A percentile compares a stretch with the other conserved stretches of the same genome.
phyloP scores from a whole-genome alignment of 495 filamentous ascomycete species.

The Talaromyces stipitatus region DNA sequence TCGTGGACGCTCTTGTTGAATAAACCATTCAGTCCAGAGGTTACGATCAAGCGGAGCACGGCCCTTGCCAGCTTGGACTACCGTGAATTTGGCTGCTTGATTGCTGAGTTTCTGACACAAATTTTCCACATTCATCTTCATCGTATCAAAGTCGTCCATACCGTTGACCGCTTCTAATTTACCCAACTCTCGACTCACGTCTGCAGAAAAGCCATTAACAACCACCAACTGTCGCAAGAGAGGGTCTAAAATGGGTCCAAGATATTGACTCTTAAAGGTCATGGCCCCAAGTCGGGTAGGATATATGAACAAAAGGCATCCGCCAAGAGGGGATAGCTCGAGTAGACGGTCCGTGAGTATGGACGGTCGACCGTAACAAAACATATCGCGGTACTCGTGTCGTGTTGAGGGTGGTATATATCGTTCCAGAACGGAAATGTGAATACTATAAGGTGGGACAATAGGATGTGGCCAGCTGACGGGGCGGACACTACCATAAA shows the following conservation, averaged over 20 bases:
- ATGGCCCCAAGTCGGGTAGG: constrained; percentile 56
- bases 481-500: constrained; percentile 36
- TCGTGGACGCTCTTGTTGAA: constrained; percentile 60
- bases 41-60: constrained; percentile 46
- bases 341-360: constrained; percentile 59
- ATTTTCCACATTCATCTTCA: constrained; percentile 41
- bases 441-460: constrained; percentile 55
- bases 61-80: constrained; percentile 46
- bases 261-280: constrained; percentile 57
- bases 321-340: constrained; percentile 54
- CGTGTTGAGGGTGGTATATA: constrained; percentile 59
- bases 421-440: constrained; percentile 61
- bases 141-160: constrained; percentile 51
- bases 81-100: constrained; percentile 32
- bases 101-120: constrained; percentile 40
- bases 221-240: constrained; percentile 58
- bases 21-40: constrained; percentile 64
- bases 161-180: constrained; percentile 49
- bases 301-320: constrained; percentile 61
- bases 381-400: constrained; percentile 55
- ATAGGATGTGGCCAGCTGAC: constrained; percentile 50
- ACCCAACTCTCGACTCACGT: constrained; percentile 50
- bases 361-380: constrained; percentile 46
- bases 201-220: constrained; percentile 53
- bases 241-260: constrained; percentile 61